Conservation (phyloP, 2,329 filamentous ascomycete species). For the Apiospora hydei region DNA sequence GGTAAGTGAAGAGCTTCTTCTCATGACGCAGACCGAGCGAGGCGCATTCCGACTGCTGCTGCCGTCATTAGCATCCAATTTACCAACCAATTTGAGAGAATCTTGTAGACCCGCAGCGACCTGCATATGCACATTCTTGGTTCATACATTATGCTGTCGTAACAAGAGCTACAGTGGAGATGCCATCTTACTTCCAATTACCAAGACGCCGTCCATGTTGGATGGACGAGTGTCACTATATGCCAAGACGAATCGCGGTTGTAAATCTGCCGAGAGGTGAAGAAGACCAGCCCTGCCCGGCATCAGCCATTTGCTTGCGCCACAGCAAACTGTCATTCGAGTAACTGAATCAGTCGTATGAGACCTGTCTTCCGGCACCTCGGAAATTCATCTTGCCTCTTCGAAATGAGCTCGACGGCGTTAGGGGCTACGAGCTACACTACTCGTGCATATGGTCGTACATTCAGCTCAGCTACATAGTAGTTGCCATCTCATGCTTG, state of each 20-base stretch:
- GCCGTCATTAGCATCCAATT: background rate
- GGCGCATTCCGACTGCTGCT: background rate
- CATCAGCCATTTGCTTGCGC: background rate
- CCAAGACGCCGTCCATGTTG: background rate
- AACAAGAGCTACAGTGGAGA: slow-evolving; percentile 9
- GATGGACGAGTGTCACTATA: slow-evolving; percentile 9
- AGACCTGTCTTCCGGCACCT: slow-evolving; percentile 5
- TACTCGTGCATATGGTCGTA: no score
- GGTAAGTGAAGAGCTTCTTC: background rate
- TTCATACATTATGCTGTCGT: slow-evolving; percentile 7
- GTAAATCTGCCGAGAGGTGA: background rate
- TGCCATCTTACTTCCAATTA: slow-evolving; percentile 15
- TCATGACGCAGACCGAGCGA: background rate
- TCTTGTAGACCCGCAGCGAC: background rate
- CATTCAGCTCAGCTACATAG: background rate
- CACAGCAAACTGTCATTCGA: background rate
- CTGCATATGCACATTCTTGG: slow-evolving; percentile 11
- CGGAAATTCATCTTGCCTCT: slow-evolving; percentile 3
- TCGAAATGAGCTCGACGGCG: background rate
- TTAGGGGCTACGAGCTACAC: background rate
- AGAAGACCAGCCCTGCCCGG: background rate
- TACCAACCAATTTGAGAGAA: background rate
- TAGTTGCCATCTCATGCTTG: background rate
- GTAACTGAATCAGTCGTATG: background rate
- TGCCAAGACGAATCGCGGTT: background rate